A percentile compares a stretch with the other conserved stretches of the same genome.
Evolutionary conservation across 768 basidiomycete genomes (phyloP).

Genomic region (Russula olivacea): DNA sequence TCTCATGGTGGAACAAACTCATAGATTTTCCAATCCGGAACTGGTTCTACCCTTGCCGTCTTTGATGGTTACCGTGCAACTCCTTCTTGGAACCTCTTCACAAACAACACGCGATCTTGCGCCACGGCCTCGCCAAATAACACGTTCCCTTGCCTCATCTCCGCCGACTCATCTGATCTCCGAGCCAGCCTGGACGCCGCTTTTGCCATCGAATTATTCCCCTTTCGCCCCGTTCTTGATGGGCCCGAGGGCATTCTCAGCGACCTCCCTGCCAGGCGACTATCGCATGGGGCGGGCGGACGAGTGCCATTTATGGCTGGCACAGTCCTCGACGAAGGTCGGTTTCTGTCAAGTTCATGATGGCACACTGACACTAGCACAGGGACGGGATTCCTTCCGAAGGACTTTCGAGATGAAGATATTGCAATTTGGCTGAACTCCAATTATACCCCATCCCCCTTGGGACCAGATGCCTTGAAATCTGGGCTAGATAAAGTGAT

Average conservation of each 20-base stretch:
- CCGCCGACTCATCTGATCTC: conserved; percentile 24
- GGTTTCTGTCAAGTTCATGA: background rate
- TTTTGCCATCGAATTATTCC: conserved; percentile 30
- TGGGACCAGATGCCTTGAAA: conserved; percentile 16
- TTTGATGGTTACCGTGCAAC: conserved; percentile 33
- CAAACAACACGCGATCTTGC: conserved; percentile 35
- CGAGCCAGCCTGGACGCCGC: conserved; percentile 23
- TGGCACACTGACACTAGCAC: background rate
- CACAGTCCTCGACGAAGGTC: conserved; percentile 44
- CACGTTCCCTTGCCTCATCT: conserved; percentile 35
- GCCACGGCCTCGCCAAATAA: conserved; percentile 27
- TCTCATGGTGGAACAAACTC: background rate
- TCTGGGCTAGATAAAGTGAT: conserved; percentile 30
- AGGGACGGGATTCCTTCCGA: conserved; percentile 37
- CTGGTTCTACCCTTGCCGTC: conserved; percentile 30
- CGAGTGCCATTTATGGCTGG: conserved; percentile 43
- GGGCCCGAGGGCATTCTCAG: conserved; percentile 38
- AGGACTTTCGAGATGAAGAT: conserved; percentile 15
- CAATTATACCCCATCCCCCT: conserved; percentile 20
- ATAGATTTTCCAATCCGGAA: conserved; percentile 43
- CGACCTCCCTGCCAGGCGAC: conserved; percentile 36
- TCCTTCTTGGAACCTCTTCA: conserved; percentile 38
- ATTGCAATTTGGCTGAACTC: conserved; percentile 11
- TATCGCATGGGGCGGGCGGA: conserved; percentile 33
- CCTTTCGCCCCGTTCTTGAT: conserved; percentile 40